Percentiles rank a stretch among this genome's conserved stretches.
Conservation (phyloP, 805 yeast genomes). For the Candida insectalens region DNA sequence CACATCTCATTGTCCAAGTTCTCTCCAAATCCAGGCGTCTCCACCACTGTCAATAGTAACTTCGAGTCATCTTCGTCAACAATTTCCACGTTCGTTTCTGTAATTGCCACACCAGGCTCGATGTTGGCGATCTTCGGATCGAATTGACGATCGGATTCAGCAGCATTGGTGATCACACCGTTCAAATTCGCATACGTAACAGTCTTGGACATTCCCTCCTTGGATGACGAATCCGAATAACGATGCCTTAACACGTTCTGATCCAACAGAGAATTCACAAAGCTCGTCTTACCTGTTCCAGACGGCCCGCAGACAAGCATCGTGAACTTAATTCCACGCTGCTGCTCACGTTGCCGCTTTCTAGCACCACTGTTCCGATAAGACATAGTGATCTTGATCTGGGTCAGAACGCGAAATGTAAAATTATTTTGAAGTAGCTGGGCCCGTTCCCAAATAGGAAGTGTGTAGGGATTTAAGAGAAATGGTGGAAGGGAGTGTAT, state of each 20-base stretch:
- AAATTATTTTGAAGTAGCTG: too few species aligned
- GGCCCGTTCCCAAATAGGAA: too few species aligned
- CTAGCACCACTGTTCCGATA: too few species aligned
- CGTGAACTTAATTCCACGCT: constrained; percentile 66
- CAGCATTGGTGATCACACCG: constrained; percentile 43
- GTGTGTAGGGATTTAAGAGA: too few species aligned
- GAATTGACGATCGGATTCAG: constrained; percentile 49
- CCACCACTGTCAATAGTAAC: constrained; percentile 43
- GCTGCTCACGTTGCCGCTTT: constrained; percentile 55
- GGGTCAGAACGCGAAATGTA: too few species aligned
- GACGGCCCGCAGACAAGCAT: constrained; percentile 64
- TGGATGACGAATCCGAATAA: constrained; percentile 26
- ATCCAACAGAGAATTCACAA: constrained; percentile 58
- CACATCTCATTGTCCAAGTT: constrained; percentile 54
- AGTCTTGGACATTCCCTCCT: constrained; percentile 30
- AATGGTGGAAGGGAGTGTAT: too few species aligned
- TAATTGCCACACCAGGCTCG: constrained; percentile 71
- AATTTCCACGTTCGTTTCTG: constrained; percentile 54
- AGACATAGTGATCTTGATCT: too few species aligned
- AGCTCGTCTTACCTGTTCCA: constrained; percentile 74
- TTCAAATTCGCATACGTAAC: constrained; percentile 52
- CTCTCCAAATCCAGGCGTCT: constrained; percentile 56
- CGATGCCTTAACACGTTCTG: constrained; percentile 53
- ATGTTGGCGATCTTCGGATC: constrained; percentile 49
- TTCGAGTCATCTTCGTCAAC: constrained; percentile 52